Percentiles rank a stretch among this genome's conserved stretches.
These are phyloP conservation scores for Thelonectria rubi DNA, from an alignment of 2,329 filamentous ascomycete genomes.

Conservation along the genomic window DNA sequence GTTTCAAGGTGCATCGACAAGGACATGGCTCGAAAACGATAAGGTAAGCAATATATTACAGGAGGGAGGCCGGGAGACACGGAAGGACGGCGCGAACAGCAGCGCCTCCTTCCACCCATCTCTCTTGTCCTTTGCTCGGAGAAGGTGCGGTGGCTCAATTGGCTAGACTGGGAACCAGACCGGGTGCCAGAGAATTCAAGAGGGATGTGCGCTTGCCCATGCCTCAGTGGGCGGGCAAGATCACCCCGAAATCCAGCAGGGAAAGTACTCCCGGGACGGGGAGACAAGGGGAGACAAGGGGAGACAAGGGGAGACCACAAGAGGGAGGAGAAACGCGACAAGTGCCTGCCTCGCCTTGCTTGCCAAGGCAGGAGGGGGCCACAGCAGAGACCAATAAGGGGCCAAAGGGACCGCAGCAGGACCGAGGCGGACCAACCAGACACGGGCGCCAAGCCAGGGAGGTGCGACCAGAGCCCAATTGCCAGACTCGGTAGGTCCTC, in stretches of 20 bases:
- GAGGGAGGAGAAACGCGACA: not conserved
- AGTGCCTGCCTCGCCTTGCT: not conserved
- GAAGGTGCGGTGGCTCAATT: not conserved
- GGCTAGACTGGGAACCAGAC: too few species aligned
- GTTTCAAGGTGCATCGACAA: constrained; percentile 2
- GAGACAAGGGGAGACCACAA: not conserved
- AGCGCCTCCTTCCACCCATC: not conserved
- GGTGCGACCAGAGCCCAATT: constrained; percentile 11
- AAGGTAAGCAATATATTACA: constrained; percentile 1
- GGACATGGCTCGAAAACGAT: constrained; percentile 16
- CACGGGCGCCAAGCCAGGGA: constrained; percentile 22
- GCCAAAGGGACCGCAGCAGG: constrained; percentile 3
- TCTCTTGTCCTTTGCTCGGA: not conserved
- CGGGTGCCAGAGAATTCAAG: not conserved
- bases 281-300: not conserved
- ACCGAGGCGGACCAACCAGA: constrained; percentile 21
- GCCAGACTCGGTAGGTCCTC: constrained; percentile 25
- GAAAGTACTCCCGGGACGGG: constrained; percentile 17
- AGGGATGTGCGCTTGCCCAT: constrained; percentile 5
- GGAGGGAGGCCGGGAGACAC: not conserved
- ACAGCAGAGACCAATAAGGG: constrained; percentile 5
- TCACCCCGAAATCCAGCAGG: constrained; percentile 15
- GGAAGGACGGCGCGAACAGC: too few species aligned
- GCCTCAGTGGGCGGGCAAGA: constrained; percentile 3
- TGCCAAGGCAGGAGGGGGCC: constrained; percentile 13